Conservation (phyloP, 169 alveolate genomes). For the Besnoitia besnoiti region DNA sequence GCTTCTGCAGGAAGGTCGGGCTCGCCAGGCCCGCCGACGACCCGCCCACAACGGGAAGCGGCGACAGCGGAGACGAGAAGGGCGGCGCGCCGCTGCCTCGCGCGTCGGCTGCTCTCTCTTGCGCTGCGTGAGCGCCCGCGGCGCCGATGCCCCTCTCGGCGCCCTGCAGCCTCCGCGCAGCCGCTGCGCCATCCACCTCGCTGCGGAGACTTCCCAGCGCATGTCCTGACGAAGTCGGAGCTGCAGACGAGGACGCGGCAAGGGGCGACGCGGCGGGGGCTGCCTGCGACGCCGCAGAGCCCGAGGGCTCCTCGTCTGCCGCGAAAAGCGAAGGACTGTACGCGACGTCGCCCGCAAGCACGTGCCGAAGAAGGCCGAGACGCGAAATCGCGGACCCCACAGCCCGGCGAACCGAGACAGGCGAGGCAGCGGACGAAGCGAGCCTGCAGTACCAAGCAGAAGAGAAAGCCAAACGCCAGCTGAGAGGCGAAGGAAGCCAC, state of each 20-base stretch:
- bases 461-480: not conserved
- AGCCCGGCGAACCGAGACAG: not conserved
- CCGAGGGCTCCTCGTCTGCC: not conserved
- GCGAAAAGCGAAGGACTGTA: slow-evolving; percentile 11
- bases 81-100: too few relatives aligned
- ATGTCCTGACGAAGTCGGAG: too few relatives aligned
- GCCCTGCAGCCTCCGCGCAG: not conserved
- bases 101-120: too few relatives aligned
- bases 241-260: too few relatives aligned
- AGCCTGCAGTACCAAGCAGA: not conserved
- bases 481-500: not conserved
- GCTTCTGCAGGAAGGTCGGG: too few relatives aligned
- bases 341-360: slow-evolving; percentile 13
- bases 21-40: too few relatives aligned
- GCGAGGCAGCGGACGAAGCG: not conserved
- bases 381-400: slow-evolving; percentile 17
- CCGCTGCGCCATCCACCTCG: too few relatives aligned
- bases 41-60: too few relatives aligned
- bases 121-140: not conserved
- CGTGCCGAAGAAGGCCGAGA: not conserved
- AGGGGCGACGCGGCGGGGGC: not conserved
- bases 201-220: too few relatives aligned
- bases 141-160: not conserved
- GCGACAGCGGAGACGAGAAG: too few relatives aligned
- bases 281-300: not conserved